Base-by-base conservation (phyloP, 2,329 filamentous ascomycete genomes). In the Cryphonectria parasitica region DNA sequence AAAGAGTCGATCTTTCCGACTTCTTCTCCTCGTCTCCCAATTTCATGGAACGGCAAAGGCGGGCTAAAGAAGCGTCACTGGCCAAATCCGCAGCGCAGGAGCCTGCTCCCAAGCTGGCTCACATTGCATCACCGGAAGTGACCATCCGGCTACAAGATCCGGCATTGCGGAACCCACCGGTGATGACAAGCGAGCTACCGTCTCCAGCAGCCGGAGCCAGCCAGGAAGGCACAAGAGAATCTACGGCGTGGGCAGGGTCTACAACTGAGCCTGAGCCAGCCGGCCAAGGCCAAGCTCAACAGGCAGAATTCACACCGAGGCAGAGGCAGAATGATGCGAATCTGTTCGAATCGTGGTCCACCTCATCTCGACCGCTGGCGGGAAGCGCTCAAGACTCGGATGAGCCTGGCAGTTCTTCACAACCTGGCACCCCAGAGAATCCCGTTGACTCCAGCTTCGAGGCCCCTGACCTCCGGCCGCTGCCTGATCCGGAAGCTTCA, bases 11-110 rank as follows among this genome's bases (percentile, higher is more conserved):
- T 67, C 79, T 89, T 2, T 82, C 85, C 7, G 81, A 82, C 10
- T 89, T 89, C 76, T 89, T 89, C 75, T 89, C 87, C 0, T 89
- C 87, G 2, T 87, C 87, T 0, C 83, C 70, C 45, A 66, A 73
- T 31, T 56, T 73, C 43, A 64, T 69, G 52, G 67, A 70, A 68
- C 66, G 71, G 56, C 68, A 72, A 60, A 66, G 58, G 60, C 64
- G 71, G 61, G 65, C 68, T 22, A 72, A 66, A 61, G 28, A 70
- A 49, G 45, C 63, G n/a, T 64, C 45, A 25, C 64, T 68, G 11
- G 62, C 66, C 19, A 63, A 49, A 28, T 54, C 69, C 28, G 34
- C 64, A 34, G 58, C 63, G 13, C 66, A 64, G 56, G 52, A 5
- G n/a, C 45, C 63, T n/a, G 52, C 45, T 39, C 22, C 41, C 10